Percentiles rank a stretch among this genome's conserved stretches.
These are phyloP conservation scores for Cytidiella melzeri DNA, from an alignment of 768 basidiomycete species.

Conservation along the genomic window DNA sequence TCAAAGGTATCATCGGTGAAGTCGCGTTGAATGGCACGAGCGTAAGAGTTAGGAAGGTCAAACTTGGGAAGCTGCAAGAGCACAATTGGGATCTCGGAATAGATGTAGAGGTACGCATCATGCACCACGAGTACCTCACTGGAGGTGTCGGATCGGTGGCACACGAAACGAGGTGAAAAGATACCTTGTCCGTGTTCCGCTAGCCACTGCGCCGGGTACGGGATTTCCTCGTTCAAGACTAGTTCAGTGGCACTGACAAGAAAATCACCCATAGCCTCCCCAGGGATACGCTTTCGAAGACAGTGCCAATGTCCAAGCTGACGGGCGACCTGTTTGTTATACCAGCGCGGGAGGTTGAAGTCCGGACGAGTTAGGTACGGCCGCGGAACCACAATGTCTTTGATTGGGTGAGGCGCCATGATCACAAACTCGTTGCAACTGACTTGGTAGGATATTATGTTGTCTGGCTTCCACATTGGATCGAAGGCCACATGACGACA, in stretches of 20 bases:
- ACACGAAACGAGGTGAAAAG: background rate
- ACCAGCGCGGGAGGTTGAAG: background rate
- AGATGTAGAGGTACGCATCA: conserved; percentile 4
- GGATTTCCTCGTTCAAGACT: conserved; percentile 2
- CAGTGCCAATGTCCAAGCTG: background rate
- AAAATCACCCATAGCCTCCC: background rate
- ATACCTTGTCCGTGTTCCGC: background rate
- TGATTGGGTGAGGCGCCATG: background rate
- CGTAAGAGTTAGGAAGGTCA: too few species aligned
- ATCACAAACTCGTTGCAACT: background rate
- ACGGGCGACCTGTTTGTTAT: too few species aligned
- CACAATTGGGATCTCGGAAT: background rate
- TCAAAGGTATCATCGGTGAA: too few species aligned
- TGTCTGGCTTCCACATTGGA: background rate
- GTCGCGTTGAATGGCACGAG: background rate
- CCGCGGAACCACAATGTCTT: background rate
- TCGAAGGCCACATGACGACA: conserved; percentile 1
- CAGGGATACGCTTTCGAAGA: background rate
- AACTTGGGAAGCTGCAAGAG: background rate
- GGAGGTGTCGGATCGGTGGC: too few species aligned
- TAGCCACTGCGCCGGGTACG: background rate
- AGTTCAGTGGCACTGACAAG: background rate
- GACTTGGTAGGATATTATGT: too few species aligned
- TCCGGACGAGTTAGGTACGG: background rate
- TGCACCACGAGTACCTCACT: background rate